phyloP scores from a whole-genome alignment of 179 eudicot species.

The Pouteria campechiana region DNA sequence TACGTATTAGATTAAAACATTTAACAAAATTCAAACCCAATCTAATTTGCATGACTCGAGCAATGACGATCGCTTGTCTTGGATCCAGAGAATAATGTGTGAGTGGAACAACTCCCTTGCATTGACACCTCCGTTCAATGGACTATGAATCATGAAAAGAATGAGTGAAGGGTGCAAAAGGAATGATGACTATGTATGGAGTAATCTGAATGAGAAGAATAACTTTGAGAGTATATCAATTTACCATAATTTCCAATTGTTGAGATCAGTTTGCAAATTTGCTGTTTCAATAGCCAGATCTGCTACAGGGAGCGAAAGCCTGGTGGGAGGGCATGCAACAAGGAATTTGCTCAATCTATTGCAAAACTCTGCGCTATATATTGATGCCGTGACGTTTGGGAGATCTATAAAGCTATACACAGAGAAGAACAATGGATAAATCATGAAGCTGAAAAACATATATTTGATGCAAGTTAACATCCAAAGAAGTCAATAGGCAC shows the following conservation, averaged over 20 bases:
- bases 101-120: conserved; percentile 49
- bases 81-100: conserved; percentile 81
- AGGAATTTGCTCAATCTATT: conserved; percentile 62
- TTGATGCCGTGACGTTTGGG: conserved; percentile 57
- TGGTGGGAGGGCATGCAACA: conserved; percentile 70
- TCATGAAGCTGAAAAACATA: not conserved
- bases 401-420: conserved; percentile 63
- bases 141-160: conserved; percentile 25
- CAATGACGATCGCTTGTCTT: conserved; percentile 62
- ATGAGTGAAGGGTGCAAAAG: conserved; percentile 1
- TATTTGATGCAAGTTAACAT: not conserved
- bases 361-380: conserved; percentile 60
- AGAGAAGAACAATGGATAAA: not conserved
- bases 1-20: not conserved
- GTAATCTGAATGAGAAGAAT: not conserved
- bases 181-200: not conserved
- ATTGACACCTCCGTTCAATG: conserved; percentile 59
- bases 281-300: conserved; percentile 61
- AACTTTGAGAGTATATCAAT: conserved; percentile 2
- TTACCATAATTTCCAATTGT: conserved; percentile 72
- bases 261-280: conserved; percentile 73
- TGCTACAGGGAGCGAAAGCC: conserved; percentile 67
- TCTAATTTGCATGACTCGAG: conserved; percentile 78
- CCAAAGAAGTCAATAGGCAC: not conserved
- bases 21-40: conserved; percentile 32